phyloP scores from a whole-genome alignment of 2,329 filamentous ascomycete genomes.

The Cladosporium sp. region DNA sequence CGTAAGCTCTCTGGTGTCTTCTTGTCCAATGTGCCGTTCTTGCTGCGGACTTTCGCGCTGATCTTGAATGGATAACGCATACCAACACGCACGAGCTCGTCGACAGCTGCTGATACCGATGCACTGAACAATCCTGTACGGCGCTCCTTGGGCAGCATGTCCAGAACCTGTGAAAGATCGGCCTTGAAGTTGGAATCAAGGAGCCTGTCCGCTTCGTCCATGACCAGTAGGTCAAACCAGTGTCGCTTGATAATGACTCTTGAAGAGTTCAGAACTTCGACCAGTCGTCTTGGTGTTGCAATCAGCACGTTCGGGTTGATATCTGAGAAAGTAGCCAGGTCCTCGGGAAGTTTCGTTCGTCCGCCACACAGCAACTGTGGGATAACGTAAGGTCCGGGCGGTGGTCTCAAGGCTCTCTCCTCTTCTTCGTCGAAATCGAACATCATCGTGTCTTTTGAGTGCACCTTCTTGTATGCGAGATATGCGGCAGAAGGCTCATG shows the following conservation, averaged over 20 bases:
- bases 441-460: constrained; percentile 30
- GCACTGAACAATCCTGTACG: constrained; percentile 93
- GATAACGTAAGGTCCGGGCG: constrained; percentile 59
- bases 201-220: constrained; percentile 92
- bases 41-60: constrained; percentile 84
- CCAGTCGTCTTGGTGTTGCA: constrained; percentile 83
- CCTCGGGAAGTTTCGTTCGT: constrained; percentile 76
- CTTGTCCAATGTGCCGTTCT: constrained; percentile 73
- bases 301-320: constrained; percentile 86
- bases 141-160: constrained; percentile 84
- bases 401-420: constrained; percentile 28
- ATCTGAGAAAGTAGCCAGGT: constrained; percentile 80
- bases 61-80: constrained; percentile 93
- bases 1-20: constrained; percentile 89
- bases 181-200: constrained; percentile 93
- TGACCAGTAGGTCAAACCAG: constrained; percentile 80
- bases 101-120: constrained; percentile 91
- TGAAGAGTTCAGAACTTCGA: constrained; percentile 83
- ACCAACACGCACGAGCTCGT: constrained; percentile 88
- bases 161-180: constrained; percentile 82
- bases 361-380: constrained; percentile 89
- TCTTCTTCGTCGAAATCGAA: constrained; percentile 44
- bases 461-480: constrained; percentile 52
- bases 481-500: constrained; percentile 75
- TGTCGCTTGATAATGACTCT: constrained; percentile 35